These are phyloP conservation scores for Trifolium fragiferum DNA, from an alignment of 306 rosid genomes.

Conservation along the genomic window DNA sequence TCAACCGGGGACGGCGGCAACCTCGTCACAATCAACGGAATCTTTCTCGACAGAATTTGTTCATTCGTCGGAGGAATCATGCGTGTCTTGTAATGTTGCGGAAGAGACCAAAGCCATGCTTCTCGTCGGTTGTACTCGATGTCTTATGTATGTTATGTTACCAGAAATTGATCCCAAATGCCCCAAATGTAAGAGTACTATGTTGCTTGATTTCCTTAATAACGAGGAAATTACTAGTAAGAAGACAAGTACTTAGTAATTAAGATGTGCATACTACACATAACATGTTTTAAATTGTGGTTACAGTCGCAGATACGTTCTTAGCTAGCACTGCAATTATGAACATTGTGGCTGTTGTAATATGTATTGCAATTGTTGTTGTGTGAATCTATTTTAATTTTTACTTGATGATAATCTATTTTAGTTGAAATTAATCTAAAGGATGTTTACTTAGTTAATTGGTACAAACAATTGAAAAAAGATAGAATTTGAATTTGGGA, in stretches of 20 bases:
- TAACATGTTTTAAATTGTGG: not conserved
- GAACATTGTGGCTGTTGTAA: not conserved
- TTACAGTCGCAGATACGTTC: no score
- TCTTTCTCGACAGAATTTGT: not conserved
- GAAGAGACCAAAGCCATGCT: conserved; percentile 55
- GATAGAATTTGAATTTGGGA: no score
- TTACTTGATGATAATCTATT: no score
- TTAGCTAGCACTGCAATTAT: no score
- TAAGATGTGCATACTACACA: not conserved
- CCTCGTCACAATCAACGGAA: not conserved
- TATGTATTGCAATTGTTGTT: not conserved
- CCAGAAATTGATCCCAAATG: conserved; percentile 55
- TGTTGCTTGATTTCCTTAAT: conserved; percentile 55
- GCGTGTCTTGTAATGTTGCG: conserved; percentile 45
- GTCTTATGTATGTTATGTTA: conserved; percentile 69
- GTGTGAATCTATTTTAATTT: not conserved
- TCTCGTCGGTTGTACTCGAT: conserved; percentile 65
- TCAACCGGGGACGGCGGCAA: conserved; percentile 34
- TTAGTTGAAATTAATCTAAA: no score
- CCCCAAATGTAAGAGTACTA: conserved; percentile 63
- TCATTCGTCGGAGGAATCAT: conserved; percentile 47
- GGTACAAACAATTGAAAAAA: no score
- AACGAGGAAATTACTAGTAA: conserved; percentile 28
- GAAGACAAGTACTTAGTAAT: conserved; percentile 23
- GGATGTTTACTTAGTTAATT: no score